Evolutionary conservation across 305 asterid species (phyloP).

Genomic region (Fraxinus dipetala): DNA sequence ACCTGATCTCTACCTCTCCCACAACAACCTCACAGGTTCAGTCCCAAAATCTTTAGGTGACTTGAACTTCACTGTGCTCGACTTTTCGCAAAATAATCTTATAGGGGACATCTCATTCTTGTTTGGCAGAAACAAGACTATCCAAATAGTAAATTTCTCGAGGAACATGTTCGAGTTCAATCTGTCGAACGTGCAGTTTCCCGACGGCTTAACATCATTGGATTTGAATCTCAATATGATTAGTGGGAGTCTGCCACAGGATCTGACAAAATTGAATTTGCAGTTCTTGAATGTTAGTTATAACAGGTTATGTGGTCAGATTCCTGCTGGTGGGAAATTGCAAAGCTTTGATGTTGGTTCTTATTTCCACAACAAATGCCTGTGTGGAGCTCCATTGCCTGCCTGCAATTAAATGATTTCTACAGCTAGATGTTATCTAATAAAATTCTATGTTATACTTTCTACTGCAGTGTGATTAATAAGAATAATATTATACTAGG

Average conservation of each 20-base stretch:
- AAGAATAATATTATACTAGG: not conserved
- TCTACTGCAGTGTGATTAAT: not conserved
- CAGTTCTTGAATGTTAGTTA: conserved; percentile 30
- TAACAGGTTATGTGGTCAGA: conserved; percentile 37
- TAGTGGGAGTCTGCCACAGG: conserved; percentile 18
- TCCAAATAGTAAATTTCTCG: conserved; percentile 19
- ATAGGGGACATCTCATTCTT: conserved; percentile 36
- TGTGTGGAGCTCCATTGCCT: conserved; percentile 17
- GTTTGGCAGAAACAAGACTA: conserved; percentile 33
- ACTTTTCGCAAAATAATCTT: conserved; percentile 34
- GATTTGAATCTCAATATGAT: conserved; percentile 32
- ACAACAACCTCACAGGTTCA: conserved; percentile 30
- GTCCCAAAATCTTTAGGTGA: conserved; percentile 29
- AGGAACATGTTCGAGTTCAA: conserved; percentile 36
- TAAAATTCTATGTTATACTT: not conserved
- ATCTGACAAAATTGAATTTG: conserved; percentile 15
- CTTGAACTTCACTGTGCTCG: conserved; percentile 21
- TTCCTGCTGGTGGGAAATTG: conserved; percentile 32
- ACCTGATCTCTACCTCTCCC: conserved; percentile 30
- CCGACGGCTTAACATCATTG: conserved; percentile 13
- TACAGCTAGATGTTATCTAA: not conserved
- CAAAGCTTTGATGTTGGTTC: conserved; percentile 20
- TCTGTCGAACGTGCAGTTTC: conserved; percentile 30
- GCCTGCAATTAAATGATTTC: not conserved
- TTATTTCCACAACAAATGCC: conserved; percentile 33